Base-by-base conservation (phyloP, 495 filamentous ascomycete genomes). In the Aspergillus sclerotioniger region DNA sequence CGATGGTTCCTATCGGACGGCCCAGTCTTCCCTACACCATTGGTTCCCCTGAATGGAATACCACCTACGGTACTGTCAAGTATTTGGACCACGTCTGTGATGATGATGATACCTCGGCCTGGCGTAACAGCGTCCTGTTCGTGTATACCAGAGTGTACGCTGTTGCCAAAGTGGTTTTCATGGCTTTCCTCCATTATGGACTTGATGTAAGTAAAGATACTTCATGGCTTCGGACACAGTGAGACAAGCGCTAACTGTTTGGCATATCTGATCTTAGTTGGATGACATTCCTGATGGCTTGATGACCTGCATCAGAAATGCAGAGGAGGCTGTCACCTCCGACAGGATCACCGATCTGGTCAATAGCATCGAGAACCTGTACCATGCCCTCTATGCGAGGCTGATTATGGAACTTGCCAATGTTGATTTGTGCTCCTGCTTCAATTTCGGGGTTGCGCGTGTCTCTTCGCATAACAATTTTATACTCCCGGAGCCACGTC, bases 351-450 rank as follows among this genome's bases (percentile, higher is more conserved):
- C 51, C 12, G 52, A 53, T 4, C 58, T 79, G 15, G 66, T 75
- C 48, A 62, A 69, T 6, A 64, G 57, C 16, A 59, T 70, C 13
- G 72, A 79, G 33, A 66, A 67, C 19, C 58, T 79, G 9, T 79
- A 68, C 17, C 73, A 74, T 51, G 58, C 67, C 8, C 43, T 75
- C 17, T 79, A 76, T 45, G 60, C 74, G 0, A 62, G 73, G 46
- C 37, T 79, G 6, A 61, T 67, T 10, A 61, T 75, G 43, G 76
- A 79, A 44, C 65, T 77, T 44, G 69, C 72, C 4, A 70, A 59
- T 16, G 65, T 70, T 16, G 70, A 79, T 9, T 66, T 79, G 8
- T 76, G 70, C 50, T 56, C 62, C 33, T 60, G 59, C 16, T 71
- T 69, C 37, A 55, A 53, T 25, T 28, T 66, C n/a, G 62, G 65